Conservation (phyloP, 108 stramenopile species). For the Schizochytrium sp. region DNA sequence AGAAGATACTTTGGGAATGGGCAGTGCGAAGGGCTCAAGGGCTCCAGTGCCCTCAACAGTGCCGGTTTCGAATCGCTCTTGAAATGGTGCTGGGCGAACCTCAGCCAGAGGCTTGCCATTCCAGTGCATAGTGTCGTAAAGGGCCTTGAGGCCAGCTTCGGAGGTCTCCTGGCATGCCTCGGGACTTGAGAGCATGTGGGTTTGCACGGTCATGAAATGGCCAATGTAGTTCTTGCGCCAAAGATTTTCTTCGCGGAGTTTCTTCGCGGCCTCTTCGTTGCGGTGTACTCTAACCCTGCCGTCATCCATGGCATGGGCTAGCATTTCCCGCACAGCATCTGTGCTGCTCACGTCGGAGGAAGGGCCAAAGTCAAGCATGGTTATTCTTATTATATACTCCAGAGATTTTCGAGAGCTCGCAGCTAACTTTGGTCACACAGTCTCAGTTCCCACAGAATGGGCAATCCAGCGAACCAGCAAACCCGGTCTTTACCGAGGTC, state of each 20-base stretch:
- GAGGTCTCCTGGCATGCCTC: background rate
- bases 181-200: conserved; percentile 15
- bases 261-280: background rate
- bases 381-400: background rate
- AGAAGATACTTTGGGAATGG: conserved; percentile 5
- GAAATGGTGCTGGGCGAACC: background rate
- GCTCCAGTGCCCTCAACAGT: background rate
- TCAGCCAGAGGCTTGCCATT: background rate
- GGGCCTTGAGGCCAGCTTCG: background rate
- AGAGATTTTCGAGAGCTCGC: too few relatives aligned
- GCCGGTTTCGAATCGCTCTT: background rate
- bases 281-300: background rate
- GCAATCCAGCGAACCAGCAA: too few relatives aligned
- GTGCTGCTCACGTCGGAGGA: background rate
- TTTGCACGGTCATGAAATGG: conserved; percentile 6
- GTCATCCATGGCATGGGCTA: conserved; percentile 1
- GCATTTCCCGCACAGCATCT: background rate
- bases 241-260: background rate
- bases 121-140: conserved; percentile 37
- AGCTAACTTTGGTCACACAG: too few relatives aligned
- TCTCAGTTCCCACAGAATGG: too few relatives aligned
- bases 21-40: background rate
- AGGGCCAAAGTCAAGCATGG: conserved; percentile 11
- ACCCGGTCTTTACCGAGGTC: too few relatives aligned
- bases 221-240: conserved; percentile 44